Base-by-base conservation (phyloP, 345 rosid genomes). In the Turnera subulata region DNA sequence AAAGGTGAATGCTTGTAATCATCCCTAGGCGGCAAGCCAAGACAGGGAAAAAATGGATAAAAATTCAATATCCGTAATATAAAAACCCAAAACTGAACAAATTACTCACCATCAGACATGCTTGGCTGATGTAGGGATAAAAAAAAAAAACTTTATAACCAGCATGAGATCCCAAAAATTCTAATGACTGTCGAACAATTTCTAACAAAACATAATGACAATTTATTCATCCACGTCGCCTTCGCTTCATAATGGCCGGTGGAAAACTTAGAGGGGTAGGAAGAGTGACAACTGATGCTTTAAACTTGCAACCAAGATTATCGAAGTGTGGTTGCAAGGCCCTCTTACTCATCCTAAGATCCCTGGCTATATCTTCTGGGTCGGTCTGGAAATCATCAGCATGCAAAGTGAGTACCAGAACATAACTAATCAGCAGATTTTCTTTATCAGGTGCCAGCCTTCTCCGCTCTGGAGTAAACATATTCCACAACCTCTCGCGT, bases 301-400 rank as follows among this genome's bases (percentile, higher is more conserved):
- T 29, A 8, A 83, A 20, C 71, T 83, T 92, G 84, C 99, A 93
- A 3, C 99, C 98, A 70, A 93, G 63, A 58, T 76, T 68, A 73
- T 73, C 78, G 24, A 71, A 85, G 72, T 83, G 86, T 25, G 14
- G 48, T 65, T 93, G 79, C 65, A 87, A 45, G 7, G 16, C 62
- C 16, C 79, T 46, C 2, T 53, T 25, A 38, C 79, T 74, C 68
- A 78, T 71, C 73, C 83, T 80, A 51, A 89, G 84, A 68, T 93
- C 97, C 67, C 69, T 82, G 2, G 88, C 84, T 38, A 89, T 82
- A 71, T 93, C 97, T 5, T 64, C 54, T 0, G 82, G 87, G 66
- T 77, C 71, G 6, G 85, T 82, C 67, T 42, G 73, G 69, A 89
- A 93, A 46, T 64, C 56, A 67, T 93, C 97, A 19, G 76, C 94